phyloP scores from a whole-genome alignment of 1,284 basidiomycete species.

The Boletus sp. region DNA sequence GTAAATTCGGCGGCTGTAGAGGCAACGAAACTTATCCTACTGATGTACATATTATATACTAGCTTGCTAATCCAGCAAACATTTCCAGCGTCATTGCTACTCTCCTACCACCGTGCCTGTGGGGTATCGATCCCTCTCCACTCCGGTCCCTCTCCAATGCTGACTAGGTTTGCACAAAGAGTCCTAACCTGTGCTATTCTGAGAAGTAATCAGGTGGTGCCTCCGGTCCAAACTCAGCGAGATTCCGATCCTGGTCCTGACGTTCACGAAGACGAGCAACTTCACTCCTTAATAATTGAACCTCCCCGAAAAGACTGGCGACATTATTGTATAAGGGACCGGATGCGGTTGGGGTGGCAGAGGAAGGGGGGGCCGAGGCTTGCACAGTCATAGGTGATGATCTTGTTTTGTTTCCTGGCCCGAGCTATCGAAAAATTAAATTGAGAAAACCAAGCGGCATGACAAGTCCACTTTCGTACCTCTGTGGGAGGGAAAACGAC shows the following conservation, averaged over 20 bases:
- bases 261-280: neutral
- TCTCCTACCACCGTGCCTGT: no score
- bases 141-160: no score
- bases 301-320: neutral
- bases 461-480: neutral
- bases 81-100: no score
- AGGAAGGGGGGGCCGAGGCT: neutral
- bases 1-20: no score
- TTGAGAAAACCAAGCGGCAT: neutral
- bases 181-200: no score
- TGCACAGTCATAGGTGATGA: neutral
- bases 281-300: neutral
- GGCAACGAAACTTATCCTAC: no score
- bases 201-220: neutral
- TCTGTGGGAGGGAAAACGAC: neutral
- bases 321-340: neutral
- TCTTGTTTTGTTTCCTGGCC: neutral
- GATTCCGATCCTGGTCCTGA: neutral
- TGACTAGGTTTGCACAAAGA: no score
- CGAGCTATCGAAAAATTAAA: neutral
- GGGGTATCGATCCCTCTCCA: no score
- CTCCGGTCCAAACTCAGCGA: neutral
- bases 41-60: no score
- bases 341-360: neutral
- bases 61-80: no score